Evolutionary conservation across 306 rosid species (phyloP), one percentile per base, ranked within the genome.

Genomic region (Alnus rubra): DNA sequence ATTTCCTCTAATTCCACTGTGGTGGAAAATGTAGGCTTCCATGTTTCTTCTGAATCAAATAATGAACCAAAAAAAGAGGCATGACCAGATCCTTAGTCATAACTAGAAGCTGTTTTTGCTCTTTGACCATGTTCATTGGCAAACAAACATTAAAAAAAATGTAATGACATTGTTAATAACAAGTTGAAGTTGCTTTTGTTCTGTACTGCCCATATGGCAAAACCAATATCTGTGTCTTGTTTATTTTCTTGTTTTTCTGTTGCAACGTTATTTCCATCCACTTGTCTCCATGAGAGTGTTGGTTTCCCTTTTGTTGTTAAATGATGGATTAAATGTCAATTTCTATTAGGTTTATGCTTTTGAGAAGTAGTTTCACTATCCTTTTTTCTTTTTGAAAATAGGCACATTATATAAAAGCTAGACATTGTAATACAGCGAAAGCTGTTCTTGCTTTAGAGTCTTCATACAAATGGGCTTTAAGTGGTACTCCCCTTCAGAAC

Each of bases 401-500:
- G 98, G 98, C 98, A 9, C 98, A 94, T 82, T 86, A 80, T 73
- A 89, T 94, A 75, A 94, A 91, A 89, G 76, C 90, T 68, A 86
- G 90, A 73, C 88, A 73, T 44, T 81, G 87, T 67, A 92, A 92
- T 81, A 94, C 97, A 55, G 89, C 97, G 64, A 91, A 80, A 86
- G 98, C 95, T 73, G 92, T 92, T 88, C 88, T 92, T 82, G 88
- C 95, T 51, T 83, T 94, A 35, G 91, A 91, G 78, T 92, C 97
- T 83, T 79, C 84, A 73, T 90, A 86, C 88, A 92, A 80, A 87
- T 94, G 98, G 98, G 97, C 98, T 59, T 83, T 94, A 82, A 92
- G 97, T 81, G 97, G 98, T 75, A 92, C 98, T n/a, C 98, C 98
- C 52, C 80, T 94, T 73, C 93, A 91, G 87, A 94, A 92, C 70